Evolutionary conservation across 2,329 filamentous ascomycete species (phyloP).

Genomic region (Colletotrichum brevisporum): DNA sequence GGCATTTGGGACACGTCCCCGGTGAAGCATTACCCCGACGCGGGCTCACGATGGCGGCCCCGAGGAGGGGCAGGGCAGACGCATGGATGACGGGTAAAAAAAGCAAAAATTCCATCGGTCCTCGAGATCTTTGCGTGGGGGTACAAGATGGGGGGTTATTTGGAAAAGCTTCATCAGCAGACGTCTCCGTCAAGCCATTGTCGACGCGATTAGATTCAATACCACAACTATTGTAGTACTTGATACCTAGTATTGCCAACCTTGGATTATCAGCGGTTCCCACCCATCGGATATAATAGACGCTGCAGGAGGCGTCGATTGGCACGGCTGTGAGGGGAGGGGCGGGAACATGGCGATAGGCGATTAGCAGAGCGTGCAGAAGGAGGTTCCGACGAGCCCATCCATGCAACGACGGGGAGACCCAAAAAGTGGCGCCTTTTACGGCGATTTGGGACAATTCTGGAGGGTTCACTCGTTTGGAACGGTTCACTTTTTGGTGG

Average conservation of each 20-base stretch:
- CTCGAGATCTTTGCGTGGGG: constrained; percentile 21
- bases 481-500: background rate
- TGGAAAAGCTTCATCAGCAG: constrained; percentile 4
- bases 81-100: no score
- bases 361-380: constrained; percentile 19
- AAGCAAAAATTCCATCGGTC: constrained; percentile 8
- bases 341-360: constrained; percentile 25
- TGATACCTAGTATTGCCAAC: no score
- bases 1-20: constrained; percentile 2
- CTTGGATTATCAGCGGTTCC: no score
- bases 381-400: constrained; percentile 9
- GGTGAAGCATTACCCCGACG: constrained; percentile 15
- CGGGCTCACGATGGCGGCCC: background rate
- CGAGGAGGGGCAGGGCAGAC: background rate
- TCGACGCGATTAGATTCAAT: no score
- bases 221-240: no score
- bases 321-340: constrained; percentile 13
- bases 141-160: background rate
- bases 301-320: constrained; percentile 15
- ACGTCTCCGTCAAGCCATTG: no score
- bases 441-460: constrained; percentile 19
- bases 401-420: constrained; percentile 6
- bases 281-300: constrained; percentile 33
- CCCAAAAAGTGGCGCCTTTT: background rate
- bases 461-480: background rate